phyloP scores from a whole-genome alignment of 1,284 basidiomycete species.

The Cystobasidiaceae sp. region DNA sequence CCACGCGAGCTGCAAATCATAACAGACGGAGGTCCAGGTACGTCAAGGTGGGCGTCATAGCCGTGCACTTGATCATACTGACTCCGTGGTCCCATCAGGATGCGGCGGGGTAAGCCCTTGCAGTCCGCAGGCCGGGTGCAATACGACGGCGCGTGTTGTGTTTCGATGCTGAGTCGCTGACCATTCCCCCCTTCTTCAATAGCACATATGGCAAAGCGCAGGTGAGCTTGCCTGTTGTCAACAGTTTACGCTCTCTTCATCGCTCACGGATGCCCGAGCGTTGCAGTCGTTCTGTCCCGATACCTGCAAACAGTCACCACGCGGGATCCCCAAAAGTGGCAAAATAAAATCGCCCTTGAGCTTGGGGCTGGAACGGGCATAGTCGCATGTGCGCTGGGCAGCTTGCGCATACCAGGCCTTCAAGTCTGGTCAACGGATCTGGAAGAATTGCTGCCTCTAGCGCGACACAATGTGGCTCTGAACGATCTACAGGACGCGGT shows the following conservation, averaged over 20 bases:
- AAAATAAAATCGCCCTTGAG: constrained; percentile 33
- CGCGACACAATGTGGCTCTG: constrained; percentile 33
- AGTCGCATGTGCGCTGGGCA: constrained; percentile 30
- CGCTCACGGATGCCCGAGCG: not conserved
- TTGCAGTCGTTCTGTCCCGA: constrained; percentile 29
- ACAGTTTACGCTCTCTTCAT: not conserved
- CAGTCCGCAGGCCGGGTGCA: not conserved
- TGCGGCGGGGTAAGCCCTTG: constrained; percentile 21
- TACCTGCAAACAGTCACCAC: constrained; percentile 30
- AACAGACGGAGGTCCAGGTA: constrained; percentile 28
- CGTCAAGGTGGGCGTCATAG: not conserved
- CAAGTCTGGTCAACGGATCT: constrained; percentile 34
- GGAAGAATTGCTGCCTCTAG: constrained; percentile 31
- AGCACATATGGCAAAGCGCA: constrained; percentile 28
- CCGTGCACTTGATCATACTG: not conserved
- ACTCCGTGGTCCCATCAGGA: not conserved
- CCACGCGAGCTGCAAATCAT: constrained; percentile 1
- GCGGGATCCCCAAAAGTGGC: constrained; percentile 11
- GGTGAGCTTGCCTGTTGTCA: not conserved
- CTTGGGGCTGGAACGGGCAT: constrained; percentile 36
- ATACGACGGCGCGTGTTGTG: not conserved
- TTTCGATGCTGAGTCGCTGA: not conserved
- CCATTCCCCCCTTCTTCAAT: not conserved
- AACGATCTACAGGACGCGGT: constrained; percentile 30
- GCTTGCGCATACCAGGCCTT: constrained; percentile 15